Evolutionary conservation across 1,284 basidiomycete genomes (phyloP).

Genomic region (Psilocybe mexicana): DNA sequence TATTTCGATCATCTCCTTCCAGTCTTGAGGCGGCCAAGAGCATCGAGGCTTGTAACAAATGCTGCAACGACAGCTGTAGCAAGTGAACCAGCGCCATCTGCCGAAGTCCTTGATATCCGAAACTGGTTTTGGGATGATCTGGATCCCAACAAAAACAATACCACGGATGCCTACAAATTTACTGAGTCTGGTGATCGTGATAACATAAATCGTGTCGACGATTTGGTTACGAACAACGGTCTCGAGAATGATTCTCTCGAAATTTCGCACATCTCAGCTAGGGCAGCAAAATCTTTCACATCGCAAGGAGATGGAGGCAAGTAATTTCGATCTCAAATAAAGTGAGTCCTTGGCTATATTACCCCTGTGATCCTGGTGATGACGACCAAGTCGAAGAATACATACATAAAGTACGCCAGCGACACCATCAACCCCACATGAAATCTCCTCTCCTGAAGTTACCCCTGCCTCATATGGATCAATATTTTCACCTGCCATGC

Average conservation of each 20-base stretch:
- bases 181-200: conserved; percentile 10
- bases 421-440: too few species aligned
- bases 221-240: background rate
- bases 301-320: background rate
- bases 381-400: background rate
- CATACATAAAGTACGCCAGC: too few species aligned
- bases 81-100: conserved; percentile 14
- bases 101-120: conserved; percentile 30
- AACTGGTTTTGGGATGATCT: conserved; percentile 33
- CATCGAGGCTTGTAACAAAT: conserved; percentile 11
- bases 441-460: too few species aligned
- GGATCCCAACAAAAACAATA: conserved; percentile 14
- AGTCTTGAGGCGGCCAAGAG: conserved; percentile 8
- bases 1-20: conserved; percentile 36
- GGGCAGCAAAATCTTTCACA: background rate
- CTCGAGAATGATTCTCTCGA: background rate
- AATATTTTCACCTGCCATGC: background rate
- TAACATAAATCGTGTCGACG: conserved; percentile 6
- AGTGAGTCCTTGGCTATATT: background rate
- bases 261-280: background rate
- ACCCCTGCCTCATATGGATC: too few species aligned
- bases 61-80: conserved; percentile 3
- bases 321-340: background rate
- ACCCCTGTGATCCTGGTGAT: background rate
- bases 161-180: conserved; percentile 12